These are phyloP conservation scores for Mycena pura DNA, from an alignment of 768 basidiomycete species.

Conservation along the genomic window DNA sequence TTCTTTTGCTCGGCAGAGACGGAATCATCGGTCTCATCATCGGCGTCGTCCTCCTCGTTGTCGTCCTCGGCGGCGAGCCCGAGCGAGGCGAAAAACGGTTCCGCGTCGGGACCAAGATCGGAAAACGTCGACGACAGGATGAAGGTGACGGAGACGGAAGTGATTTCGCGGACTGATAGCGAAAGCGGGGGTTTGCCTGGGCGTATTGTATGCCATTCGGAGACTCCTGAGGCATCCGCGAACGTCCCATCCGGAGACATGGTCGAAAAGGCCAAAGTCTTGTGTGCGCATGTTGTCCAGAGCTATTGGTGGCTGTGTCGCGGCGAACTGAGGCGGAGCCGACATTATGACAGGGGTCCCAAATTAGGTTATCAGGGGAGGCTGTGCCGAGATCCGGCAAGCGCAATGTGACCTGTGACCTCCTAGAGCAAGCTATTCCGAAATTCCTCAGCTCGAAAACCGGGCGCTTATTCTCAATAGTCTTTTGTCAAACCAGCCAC, in stretches of 20 bases:
- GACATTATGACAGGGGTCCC: too few relatives aligned
- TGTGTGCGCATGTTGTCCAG: not conserved
- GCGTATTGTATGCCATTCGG: conserved; percentile 73
- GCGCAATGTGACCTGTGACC: too few relatives aligned
- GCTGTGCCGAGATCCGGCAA: too few relatives aligned
- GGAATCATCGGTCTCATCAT: conserved; percentile 38
- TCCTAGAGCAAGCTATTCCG: too few relatives aligned
- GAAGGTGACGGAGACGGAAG: conserved; percentile 86
- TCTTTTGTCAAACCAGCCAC: too few relatives aligned
- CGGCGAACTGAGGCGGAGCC: too few relatives aligned
- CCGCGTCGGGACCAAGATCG: conserved; percentile 42
- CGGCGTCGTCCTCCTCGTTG: conserved; percentile 42
- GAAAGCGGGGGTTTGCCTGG: conserved; percentile 80
- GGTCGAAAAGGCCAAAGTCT: not conserved
- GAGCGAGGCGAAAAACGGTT: conserved; percentile 50
- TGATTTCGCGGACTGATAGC: conserved; percentile 78
- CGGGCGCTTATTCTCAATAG: too few relatives aligned
- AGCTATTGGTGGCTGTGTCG: not conserved
- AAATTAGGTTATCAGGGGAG: too few relatives aligned
- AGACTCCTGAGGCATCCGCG: conserved; percentile 27
- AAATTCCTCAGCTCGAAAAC: too few relatives aligned
- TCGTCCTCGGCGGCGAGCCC: conserved; percentile 43
- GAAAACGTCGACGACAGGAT: conserved; percentile 65
- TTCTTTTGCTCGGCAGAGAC: conserved; percentile 32
- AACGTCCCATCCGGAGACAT: conserved; percentile 37